phyloP scores from a whole-genome alignment of 176 grass and related monocot genomes.

The Raddia guianensis region DNA sequence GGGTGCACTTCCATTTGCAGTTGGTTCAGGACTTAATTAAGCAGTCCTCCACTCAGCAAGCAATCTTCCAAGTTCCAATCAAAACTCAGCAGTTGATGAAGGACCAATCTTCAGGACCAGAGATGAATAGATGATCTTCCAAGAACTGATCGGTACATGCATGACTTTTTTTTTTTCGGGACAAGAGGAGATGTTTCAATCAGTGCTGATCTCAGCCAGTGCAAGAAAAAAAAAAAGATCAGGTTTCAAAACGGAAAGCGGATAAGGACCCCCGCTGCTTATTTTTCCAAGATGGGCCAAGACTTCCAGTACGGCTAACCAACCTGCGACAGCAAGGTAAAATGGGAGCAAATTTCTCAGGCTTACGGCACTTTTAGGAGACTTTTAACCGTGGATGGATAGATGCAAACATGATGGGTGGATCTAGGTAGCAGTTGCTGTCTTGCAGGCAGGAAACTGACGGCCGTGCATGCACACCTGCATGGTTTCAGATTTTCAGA shows the following conservation, averaged over 20 bases:
- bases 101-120: neutral
- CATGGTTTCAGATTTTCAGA: neutral
- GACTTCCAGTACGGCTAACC: neutral
- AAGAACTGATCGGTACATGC: neutral
- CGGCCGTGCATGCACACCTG: neutral
- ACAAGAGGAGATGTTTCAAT: neutral
- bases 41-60: neutral
- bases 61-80: neutral
- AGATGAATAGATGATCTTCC: neutral
- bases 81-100: neutral
- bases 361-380: neutral
- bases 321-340: neutral
- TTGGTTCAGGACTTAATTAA: neutral
- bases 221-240: neutral
- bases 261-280: neutral
- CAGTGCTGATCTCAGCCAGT: neutral
- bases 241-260: neutral
- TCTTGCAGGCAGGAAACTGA: conserved; percentile 11
- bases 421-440: neutral
- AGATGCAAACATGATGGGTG: neutral
- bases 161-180: neutral
- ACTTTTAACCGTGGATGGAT: neutral
- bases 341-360: neutral
- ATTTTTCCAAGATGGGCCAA: neutral
- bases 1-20: neutral